These are phyloP conservation scores for Cutaneotrichosporon sp. DNA, from an alignment of 1,284 basidiomycete species.

Conservation along the genomic window DNA sequence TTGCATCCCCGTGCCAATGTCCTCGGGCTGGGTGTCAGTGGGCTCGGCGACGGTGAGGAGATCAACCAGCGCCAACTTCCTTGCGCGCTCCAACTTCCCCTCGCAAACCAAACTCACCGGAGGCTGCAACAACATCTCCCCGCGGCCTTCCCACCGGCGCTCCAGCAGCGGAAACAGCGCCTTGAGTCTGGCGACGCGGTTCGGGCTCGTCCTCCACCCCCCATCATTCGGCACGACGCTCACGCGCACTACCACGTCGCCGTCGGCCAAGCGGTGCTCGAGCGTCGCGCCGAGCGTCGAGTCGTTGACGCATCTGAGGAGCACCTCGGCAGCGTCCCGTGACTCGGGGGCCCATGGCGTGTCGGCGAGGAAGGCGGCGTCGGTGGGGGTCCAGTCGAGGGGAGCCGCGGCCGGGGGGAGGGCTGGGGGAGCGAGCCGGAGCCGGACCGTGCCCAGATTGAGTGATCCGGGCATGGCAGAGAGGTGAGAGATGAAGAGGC, in stretches of 20 bases:
- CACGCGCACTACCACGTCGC: neutral
- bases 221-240: neutral
- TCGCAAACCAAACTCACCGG: neutral
- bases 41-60: neutral
- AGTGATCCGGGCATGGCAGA: too few relatives aligned
- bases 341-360: neutral
- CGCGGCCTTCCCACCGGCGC: neutral
- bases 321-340: neutral
- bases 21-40: constrained; percentile 13
- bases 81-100: too few relatives aligned
- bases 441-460: too few relatives aligned
- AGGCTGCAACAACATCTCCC: neutral
- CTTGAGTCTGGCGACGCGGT: neutral
- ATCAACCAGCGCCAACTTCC: too few relatives aligned
- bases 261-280: neutral
- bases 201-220: neutral
- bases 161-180: neutral
- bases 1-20: constrained; percentile 26
- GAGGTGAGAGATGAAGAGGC: too few relatives aligned
- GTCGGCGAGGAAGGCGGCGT: neutral
- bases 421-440: too few relatives aligned
- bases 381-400: neutral
- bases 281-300: neutral
- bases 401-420: too few relatives aligned
- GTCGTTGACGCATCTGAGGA: neutral